These are phyloP conservation scores for Hypoxylon fragiforme DNA, from an alignment of 495 filamentous ascomycete species.

Conservation along the genomic window DNA sequence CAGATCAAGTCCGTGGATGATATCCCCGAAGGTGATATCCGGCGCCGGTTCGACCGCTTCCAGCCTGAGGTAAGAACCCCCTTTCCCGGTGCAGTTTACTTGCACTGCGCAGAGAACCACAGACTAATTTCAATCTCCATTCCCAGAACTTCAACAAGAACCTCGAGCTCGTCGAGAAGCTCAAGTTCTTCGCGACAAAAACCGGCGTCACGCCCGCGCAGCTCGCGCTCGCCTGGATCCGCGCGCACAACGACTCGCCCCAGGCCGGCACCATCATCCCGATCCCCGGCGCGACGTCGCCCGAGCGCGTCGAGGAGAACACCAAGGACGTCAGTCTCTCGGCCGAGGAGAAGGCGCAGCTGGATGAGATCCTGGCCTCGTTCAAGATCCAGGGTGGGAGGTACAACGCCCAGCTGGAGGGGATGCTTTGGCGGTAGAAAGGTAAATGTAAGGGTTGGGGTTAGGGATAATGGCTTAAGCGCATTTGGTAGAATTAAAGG, in stretches of 20 bases:
- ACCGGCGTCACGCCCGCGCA: slow-evolving; percentile 70
- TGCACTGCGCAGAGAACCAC: slow-evolving; percentile 2
- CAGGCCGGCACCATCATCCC: slow-evolving; percentile 65
- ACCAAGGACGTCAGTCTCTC: slow-evolving; percentile 35
- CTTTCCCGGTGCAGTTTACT: background rate
- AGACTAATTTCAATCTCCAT: no score
- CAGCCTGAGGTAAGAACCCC: slow-evolving; percentile 50
- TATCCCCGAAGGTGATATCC: slow-evolving; percentile 61
- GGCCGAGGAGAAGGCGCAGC: slow-evolving; percentile 38
- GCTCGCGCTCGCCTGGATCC: slow-evolving; percentile 69
- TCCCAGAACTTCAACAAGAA: slow-evolving; percentile 66
- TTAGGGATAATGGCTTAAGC: no score
- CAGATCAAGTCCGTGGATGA: slow-evolving; percentile 60
- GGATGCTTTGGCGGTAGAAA: no score
- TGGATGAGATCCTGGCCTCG: slow-evolving; percentile 39
- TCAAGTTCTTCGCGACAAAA: slow-evolving; percentile 62
- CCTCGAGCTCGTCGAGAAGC: slow-evolving; percentile 64
- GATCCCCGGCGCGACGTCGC: slow-evolving; percentile 65
- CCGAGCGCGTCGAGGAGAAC: slow-evolving; percentile 45
- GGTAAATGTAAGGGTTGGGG: no score
- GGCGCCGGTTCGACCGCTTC: slow-evolving; percentile 60
- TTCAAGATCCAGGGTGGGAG: background rate
- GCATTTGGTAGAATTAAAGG: no score
- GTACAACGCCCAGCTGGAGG: no score
- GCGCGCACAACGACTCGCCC: slow-evolving; percentile 9